Evolutionary conservation across 192 early-diverging fungal species (phyloP), one percentile per base, ranked within the genome.

Genomic region (Backusella parvicylindrica): DNA sequence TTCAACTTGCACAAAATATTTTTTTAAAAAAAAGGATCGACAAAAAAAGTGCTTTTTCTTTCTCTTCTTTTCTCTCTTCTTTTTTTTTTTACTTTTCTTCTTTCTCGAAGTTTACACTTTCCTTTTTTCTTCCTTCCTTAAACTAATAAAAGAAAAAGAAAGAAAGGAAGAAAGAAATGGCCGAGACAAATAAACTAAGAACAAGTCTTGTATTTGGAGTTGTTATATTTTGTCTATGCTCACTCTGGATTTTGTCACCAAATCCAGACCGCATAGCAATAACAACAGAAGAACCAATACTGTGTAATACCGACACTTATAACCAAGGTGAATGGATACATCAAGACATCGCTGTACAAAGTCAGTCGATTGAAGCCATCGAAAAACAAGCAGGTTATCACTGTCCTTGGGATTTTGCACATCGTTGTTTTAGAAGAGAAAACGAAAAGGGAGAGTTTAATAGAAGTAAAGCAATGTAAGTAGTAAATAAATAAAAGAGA

Each of bases 391-490:
- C 31, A 8, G 53, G 68, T 18, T 81, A 81, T 23, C 37, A 66
- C 30, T 81, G 79, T 63, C 31, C 33, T 4, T 56, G 23, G 23
- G 30, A 36, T 9, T 81, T 81, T 33, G 66, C 71, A 3, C 79
- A 81, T 37, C 68, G 64, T 26, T 81, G 79, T 31, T 81, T 74
- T 65, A 67, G 38, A 32, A 75, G 75, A 66, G 8, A 30, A 12
- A 18, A 68, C 18, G 37, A 53, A 30, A 60, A 68, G 0, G 13
- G 13, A 7, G 79, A 81, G 69, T 70, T 77, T 32, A 38, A 74
- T 38, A 71, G 79, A 56, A 77, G 72, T 28, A 68, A 69, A 41
- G 26, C 47, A 33, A 76, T 81, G 79, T 81, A 81, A 69, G 26
- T 38, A 69, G 21, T 33, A 69, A 40, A 23, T 26, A 68, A 38